Base-by-base conservation (phyloP, 2,329 filamentous ascomycete genomes). In the Elsinoe australis region DNA sequence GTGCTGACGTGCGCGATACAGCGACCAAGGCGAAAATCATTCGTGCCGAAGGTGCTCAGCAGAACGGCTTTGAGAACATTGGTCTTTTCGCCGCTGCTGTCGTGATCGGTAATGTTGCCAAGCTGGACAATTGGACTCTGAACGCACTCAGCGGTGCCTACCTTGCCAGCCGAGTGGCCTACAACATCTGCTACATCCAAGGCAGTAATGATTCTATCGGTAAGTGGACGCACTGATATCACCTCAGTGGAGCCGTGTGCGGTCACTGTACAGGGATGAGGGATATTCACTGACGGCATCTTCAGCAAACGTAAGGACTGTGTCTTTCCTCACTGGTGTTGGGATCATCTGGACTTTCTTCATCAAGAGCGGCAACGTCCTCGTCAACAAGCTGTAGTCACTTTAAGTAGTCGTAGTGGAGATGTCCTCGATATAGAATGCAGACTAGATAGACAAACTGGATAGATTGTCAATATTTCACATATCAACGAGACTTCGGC, bases 51-150 rank as follows among this genome's bases (percentile, higher is more conserved):
- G 59, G 57, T 4, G 67, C 67, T 2, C 58, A 61, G 49, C 49
- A 52, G 6, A 70, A 69, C 46, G 61, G 62, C 12, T 61, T 66
- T 32, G 67, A 70, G 53, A 69, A 66, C 41, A 45, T 70, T 4
- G 62, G 61, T 12, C 56, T 67, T 17, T 69, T 66, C 48, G 63
- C 65, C 4, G 57, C 64, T 0, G 62, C 64, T 6, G 60, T 69
- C 1, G 58, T 65, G 2, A 66, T 67, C 0, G 67, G 60, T 5
- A 69, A 67, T 39, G 33, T 60, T 0, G 64, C 65, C 2, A 56
- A 57, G 8, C 46, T 69, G 24, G 57, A 55, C 29, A 53, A 57
- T 6, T 47, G 48, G 8, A 42, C 51, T 3, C 44, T 63, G 44
- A 64, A 64, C 49, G 48, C 33, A 5, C 47, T 62, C n/a, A 57